Conservation (phyloP, 2,329 filamentous ascomycete species). For the Fulvia fulva region DNA sequence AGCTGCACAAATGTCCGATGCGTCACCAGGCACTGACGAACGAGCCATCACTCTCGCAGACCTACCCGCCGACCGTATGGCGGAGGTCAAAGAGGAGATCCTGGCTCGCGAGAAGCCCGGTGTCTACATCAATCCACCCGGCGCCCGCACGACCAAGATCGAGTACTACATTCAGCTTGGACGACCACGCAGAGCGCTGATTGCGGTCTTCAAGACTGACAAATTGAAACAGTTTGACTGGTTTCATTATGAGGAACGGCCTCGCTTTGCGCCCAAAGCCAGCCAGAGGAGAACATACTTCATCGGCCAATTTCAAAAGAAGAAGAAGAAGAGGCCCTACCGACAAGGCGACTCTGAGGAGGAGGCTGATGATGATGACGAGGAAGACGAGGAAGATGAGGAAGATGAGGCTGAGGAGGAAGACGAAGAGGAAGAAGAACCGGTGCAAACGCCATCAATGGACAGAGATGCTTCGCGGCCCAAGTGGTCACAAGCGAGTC, state of each 20-base stretch:
- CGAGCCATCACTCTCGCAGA: not conserved
- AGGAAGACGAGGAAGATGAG: not conserved
- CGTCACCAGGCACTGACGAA: not conserved
- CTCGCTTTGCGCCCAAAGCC: conserved; percentile 11
- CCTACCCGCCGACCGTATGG: conserved; percentile 20
- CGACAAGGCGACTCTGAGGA: conserved; percentile 10
- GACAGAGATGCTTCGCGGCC: not conserved
- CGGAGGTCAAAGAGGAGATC: conserved; percentile 30
- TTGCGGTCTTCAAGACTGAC: conserved; percentile 41
- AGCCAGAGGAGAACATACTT: conserved; percentile 12
- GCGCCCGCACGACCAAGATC: conserved; percentile 32
- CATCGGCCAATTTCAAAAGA: not conserved
- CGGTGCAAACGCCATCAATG: not conserved
- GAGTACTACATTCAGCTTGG: conserved; percentile 32
- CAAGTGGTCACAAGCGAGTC: not conserved
- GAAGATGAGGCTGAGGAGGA: not conserved
- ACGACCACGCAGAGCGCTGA: conserved; percentile 40
- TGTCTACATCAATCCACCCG: conserved; percentile 45
- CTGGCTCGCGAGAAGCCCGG: conserved; percentile 34
- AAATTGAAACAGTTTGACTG: conserved; percentile 35
- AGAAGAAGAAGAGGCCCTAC: not conserved
- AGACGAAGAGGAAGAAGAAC: not conserved
- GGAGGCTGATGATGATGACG: not conserved
- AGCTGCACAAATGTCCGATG: not conserved
- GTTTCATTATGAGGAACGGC: conserved; percentile 25